A percentile compares a stretch with the other conserved stretches of the same genome.
Evolutionary conservation across 2,329 filamentous ascomycete genomes (phyloP).

Genomic region (Aspergillus cejpii): DNA sequence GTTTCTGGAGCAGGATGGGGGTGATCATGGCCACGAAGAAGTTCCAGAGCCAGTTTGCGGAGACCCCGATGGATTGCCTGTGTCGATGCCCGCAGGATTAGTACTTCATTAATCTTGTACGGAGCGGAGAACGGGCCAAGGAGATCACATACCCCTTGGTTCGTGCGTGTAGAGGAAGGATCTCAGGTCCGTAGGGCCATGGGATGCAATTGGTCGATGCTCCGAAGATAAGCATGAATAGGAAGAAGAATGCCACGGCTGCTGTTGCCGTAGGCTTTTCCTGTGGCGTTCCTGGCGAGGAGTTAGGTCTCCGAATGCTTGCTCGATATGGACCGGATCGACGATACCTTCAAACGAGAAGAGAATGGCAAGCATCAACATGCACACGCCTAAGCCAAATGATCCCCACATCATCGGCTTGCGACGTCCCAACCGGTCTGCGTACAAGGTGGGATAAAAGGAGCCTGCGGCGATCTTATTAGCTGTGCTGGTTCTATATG

Average conservation of each 20-base stretch:
- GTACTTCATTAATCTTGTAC: not conserved
- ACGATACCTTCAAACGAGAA: conserved; percentile 39
- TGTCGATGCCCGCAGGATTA: not conserved
- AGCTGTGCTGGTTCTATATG: not conserved
- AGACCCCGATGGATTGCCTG: conserved; percentile 42
- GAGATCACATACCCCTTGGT: conserved; percentile 45
- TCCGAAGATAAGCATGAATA: conserved; percentile 41
- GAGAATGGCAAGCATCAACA: conserved; percentile 38
- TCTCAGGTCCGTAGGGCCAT: conserved; percentile 48
- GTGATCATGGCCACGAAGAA: conserved; percentile 41
- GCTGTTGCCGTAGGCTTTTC: conserved; percentile 41
- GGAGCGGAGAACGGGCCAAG: not conserved
- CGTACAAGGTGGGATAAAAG: conserved; percentile 43
- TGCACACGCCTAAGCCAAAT: conserved; percentile 33
- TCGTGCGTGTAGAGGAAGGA: conserved; percentile 46
- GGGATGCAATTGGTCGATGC: conserved; percentile 45
- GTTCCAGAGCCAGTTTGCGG: conserved; percentile 47
- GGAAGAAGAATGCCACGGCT: conserved; percentile 47
- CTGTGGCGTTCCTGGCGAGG: conserved; percentile 20
- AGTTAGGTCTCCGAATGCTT: not conserved
- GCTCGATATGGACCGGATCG: not conserved
- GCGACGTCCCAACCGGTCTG: conserved; percentile 39
- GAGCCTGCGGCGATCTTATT: conserved; percentile 25
- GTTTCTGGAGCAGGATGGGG: conserved; percentile 27
- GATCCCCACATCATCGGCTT: conserved; percentile 36